Evolutionary conservation across 306 rosid species (phyloP), one percentile per base, ranked within the genome.

Genomic region (Casuarina cunninghamiana): DNA sequence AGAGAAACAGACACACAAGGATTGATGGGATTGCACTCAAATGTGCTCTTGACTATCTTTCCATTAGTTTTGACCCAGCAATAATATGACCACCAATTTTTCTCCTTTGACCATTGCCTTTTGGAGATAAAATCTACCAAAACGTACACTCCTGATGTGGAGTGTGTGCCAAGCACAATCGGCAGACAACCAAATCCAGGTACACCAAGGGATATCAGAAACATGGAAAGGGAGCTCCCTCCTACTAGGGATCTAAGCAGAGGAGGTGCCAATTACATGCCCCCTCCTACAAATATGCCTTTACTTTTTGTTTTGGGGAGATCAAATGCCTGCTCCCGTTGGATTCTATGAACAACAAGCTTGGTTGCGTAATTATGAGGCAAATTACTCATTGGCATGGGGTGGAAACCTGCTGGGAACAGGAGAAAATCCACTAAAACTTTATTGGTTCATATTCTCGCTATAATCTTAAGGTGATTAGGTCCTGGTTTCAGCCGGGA

Each of bases 1-100:
- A 53, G 78, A 71, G 82, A 79, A 80, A 65, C 45, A 67, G 63
- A 35, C 78, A 70, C 78, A 80, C 84, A 82, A 67, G 79, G 76
- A 79, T 80, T 79, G 85, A 84, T 88, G 88, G 86, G 87, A 84
- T 81, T 79, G 87, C 89, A 82, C 91, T 87, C 88, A 89, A 85
- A 86, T 88, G 83, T 86, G 89, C 82, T 84, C 83, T 91, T 88
- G 86, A 85, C 86, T 83, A 53, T 82, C 84, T 86, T 84, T 73
- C 58, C 60, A 44, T 71, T 66, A 53, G 83, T 50, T 85, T 89
- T 91, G 94, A 88, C 94, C 94, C 61, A 71, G 57, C 75, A 72
- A 83, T 74, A 74, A 68, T 66, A 42, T 73, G 44, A 41, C 60
- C 80, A 71, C 51, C 38, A 77, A 44, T 89, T 79, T 74, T 77